Percentiles rank a stretch among this genome's conserved stretches.
Conservation (phyloP, 1,284 basidiomycete genomes). For the Takashimella tepidaria region DNA sequence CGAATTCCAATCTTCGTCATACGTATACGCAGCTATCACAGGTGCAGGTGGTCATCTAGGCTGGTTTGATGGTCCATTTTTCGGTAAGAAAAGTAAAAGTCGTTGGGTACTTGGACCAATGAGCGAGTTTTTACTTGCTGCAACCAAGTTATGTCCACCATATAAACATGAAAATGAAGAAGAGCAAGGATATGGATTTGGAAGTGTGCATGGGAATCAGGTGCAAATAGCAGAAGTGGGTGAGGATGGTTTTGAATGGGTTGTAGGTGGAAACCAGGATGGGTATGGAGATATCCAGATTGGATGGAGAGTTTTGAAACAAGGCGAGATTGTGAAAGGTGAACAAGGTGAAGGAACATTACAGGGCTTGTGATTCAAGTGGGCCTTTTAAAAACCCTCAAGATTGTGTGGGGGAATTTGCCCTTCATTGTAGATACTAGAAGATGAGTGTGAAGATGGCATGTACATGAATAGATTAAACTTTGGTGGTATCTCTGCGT, state of each 20-base stretch:
- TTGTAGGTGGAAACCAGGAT: not conserved
- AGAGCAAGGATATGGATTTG: too few species aligned
- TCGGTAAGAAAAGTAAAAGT: slow-evolving; percentile 20
- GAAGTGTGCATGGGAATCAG: not conserved
- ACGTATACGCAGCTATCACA: slow-evolving; percentile 70
- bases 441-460: too few species aligned
- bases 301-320: not conserved
- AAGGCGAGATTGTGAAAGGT: not conserved
- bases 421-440: too few species aligned
- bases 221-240: not conserved
- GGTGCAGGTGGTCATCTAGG: slow-evolving; percentile 85
- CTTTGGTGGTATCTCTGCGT: too few species aligned
- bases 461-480: too few species aligned
- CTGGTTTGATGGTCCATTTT: slow-evolving; percentile 67
- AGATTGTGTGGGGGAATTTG: too few species aligned
- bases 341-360: not conserved
- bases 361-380: not conserved
- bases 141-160: too few species aligned
- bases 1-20: slow-evolving; percentile 57
- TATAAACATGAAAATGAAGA: not conserved
- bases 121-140: slow-evolving; percentile 38
- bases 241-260: not conserved
- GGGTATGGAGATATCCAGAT: not conserved
- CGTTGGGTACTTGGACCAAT: slow-evolving; percentile 45
- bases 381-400: too few species aligned